Evolutionary conservation across 2,329 filamentous ascomycete species (phyloP).

Genomic region (Paracoccidioides lutzii): DNA sequence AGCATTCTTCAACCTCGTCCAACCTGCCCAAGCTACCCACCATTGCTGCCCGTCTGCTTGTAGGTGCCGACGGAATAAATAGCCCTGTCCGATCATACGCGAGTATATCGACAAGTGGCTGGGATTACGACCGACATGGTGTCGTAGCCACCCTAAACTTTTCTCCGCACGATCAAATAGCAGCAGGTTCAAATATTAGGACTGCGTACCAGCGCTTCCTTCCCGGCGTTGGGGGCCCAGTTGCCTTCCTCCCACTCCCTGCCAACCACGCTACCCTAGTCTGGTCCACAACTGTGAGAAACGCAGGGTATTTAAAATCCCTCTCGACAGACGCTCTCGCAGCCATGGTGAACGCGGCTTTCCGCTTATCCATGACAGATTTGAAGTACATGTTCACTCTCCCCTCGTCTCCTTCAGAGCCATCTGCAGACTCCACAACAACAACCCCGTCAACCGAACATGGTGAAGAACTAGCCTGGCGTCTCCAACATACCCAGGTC

Average conservation of each 20-base stretch:
- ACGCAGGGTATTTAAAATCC: conserved; percentile 66
- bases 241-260: conserved; percentile 82
- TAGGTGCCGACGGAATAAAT: conserved; percentile 90
- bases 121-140: conserved; percentile 86
- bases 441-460: conserved; percentile 33
- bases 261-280: conserved; percentile 74
- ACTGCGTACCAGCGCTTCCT: conserved; percentile 93
- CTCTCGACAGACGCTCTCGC: conserved; percentile 61
- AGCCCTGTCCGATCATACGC: conserved; percentile 86
- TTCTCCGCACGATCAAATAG: conserved; percentile 33
- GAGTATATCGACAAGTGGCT: conserved; percentile 70
- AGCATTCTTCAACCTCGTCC: conserved; percentile 33
- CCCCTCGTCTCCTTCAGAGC: conserved; percentile 16
- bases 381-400: conserved; percentile 68
- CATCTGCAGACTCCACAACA: not conserved
- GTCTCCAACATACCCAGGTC: conserved; percentile 55
- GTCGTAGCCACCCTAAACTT: conserved; percentile 80
- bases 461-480: conserved; percentile 71
- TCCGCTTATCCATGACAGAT: conserved; percentile 67
- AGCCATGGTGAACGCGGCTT: conserved; percentile 85
- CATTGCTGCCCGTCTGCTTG: conserved; percentile 68
- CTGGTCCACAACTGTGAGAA: conserved; percentile 80
- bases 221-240: conserved; percentile 62
- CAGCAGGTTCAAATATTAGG: conserved; percentile 36
- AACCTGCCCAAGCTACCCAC: conserved; percentile 32